These are phyloP conservation scores for Salicornia ramosissima DNA, from an alignment of 148 eudicot genomes.

Conservation along the genomic window DNA sequence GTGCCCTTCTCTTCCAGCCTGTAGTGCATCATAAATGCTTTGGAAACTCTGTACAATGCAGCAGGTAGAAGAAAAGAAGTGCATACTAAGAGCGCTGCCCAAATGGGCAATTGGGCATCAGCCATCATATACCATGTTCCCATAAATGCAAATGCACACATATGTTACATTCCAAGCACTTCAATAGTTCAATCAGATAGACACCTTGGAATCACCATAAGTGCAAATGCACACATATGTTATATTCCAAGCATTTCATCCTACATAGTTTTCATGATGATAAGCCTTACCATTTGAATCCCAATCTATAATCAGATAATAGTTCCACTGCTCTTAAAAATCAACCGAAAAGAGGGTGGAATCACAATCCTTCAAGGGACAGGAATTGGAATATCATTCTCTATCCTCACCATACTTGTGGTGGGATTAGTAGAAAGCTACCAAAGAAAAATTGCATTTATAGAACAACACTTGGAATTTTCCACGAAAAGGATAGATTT, in stretches of 20 bases:
- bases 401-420: constrained; percentile 38
- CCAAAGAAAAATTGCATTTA: constrained; percentile 45
- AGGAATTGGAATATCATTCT: constrained; percentile 62
- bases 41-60: constrained; percentile 69
- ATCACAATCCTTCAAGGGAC: constrained; percentile 74
- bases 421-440: constrained; percentile 53
- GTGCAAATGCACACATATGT: no score
- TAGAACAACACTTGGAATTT: constrained; percentile 40
- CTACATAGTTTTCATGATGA: constrained; percentile 59
- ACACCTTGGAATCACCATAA: constrained; percentile 31
- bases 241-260: constrained; percentile 70
- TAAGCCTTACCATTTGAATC: constrained; percentile 42
- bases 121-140: constrained; percentile 46
- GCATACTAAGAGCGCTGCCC: constrained; percentile 55
- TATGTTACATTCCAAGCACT: constrained; percentile 62
- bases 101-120: constrained; percentile 64
- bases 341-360: constrained; percentile 61
- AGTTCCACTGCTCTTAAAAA: constrained; percentile 45
- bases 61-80: constrained; percentile 72
- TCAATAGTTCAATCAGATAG: constrained; percentile 66
- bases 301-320: constrained; percentile 57
- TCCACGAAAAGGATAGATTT: constrained; percentile 46
- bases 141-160: constrained; percentile 38
- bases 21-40: no score
- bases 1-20: no score